Conservation (phyloP, 23 red algal species). For the Gracilaria caudata region DNA sequence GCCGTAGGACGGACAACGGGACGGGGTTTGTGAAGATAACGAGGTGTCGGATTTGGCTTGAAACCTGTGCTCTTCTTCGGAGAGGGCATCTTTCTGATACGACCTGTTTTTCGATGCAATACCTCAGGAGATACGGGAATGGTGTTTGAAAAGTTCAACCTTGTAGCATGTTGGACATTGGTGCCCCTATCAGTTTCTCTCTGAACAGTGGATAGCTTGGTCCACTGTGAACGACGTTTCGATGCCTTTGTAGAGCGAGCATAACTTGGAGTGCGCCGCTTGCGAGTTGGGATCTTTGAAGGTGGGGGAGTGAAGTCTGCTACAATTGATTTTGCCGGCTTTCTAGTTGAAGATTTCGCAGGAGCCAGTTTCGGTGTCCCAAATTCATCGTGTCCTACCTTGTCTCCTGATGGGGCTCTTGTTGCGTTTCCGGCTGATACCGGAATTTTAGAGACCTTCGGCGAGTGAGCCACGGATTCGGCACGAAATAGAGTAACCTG, state of each 20-base stretch:
- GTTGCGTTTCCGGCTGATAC: neutral
- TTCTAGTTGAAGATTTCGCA: neutral
- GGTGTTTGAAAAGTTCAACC: slow-evolving; percentile 2
- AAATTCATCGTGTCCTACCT: neutral
- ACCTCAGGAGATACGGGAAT: slow-evolving; percentile 25
- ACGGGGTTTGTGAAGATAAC: slow-evolving; percentile 21
- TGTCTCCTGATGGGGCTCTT: neutral
- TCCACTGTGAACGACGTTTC: slow-evolving; percentile 5
- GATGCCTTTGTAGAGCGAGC: slow-evolving; percentile 29
- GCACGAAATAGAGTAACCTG: neutral
- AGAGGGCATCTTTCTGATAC: slow-evolving; percentile 5
- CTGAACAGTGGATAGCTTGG: neutral
- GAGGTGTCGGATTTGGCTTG: slow-evolving; percentile 8
- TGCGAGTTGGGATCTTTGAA: slow-evolving; percentile 11
- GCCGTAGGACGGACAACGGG: slow-evolving; percentile 3
- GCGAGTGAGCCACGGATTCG: neutral
- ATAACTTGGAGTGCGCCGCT: slow-evolving; percentile 22
- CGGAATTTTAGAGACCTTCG: slow-evolving; percentile 4
- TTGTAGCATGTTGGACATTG: neutral
- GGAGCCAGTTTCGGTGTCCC: neutral
- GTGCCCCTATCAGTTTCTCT: neutral
- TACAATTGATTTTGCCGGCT: neutral
- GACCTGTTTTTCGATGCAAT: slow-evolving; percentile 11
- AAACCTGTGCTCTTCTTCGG: neutral
- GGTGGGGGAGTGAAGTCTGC: slow-evolving; percentile 4